Conservation (phyloP, 176 grass and related monocot genomes). For the Aegilops tauschii region DNA sequence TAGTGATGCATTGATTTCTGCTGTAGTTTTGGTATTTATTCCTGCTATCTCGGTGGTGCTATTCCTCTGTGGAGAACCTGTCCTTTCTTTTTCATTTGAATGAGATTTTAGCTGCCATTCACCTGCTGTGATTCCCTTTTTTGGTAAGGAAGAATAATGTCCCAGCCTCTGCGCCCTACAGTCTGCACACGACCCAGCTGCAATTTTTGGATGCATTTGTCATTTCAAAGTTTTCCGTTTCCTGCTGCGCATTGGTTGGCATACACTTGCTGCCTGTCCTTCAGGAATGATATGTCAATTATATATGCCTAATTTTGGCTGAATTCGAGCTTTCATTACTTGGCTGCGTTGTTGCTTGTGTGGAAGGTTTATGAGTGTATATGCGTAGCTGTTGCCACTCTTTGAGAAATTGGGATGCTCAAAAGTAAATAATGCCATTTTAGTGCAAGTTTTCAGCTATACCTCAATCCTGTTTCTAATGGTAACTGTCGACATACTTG, state of each 20-base stretch:
- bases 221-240: neutral
- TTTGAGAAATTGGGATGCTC: neutral
- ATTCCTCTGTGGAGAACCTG: too few relatives aligned
- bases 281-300: neutral
- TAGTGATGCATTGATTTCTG: too few relatives aligned
- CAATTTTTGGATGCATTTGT: neutral
- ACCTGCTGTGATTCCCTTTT: neutral
- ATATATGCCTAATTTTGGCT: neutral
- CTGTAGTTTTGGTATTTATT: neutral
- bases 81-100: neutral
- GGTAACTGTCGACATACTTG: neutral
- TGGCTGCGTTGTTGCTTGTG: neutral
- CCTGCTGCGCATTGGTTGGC: neutral
- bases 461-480: neutral
- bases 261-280: neutral
- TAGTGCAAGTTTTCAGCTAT: neutral
- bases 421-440: neutral
- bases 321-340: neutral
- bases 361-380: neutral
- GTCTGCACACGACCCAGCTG: neutral
- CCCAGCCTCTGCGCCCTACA: neutral
- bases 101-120: neutral
- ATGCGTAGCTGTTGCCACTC: neutral
- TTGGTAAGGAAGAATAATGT: neutral
- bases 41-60: neutral